These are phyloP conservation scores for Neurospora sp. DNA, from an alignment of 495 filamentous ascomycete species.

Conservation along the genomic window DNA sequence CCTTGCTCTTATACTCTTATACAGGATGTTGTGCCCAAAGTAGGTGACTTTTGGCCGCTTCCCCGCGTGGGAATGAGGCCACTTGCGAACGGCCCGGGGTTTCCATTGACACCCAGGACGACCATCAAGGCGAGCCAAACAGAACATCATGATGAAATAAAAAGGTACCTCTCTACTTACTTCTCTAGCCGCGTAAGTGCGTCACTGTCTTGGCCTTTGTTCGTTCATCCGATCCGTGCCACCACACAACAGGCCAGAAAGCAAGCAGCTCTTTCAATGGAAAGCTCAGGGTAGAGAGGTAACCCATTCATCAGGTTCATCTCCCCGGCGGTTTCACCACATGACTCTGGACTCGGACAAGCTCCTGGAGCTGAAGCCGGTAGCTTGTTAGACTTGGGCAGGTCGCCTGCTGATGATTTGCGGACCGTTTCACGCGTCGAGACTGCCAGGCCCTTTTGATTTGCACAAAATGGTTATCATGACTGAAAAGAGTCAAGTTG, in stretches of 20 bases:
- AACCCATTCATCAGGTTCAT: background rate
- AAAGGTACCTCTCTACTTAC: background rate
- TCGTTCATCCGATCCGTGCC: background rate
- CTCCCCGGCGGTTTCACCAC: background rate
- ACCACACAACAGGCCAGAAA: background rate
- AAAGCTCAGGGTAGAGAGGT: background rate
- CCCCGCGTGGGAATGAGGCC: background rate
- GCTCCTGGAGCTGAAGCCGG: background rate
- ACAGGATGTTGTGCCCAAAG: background rate
- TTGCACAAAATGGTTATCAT: background rate
- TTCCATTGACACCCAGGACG: no score
- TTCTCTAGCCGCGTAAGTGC: background rate
- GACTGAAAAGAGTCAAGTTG: background rate
- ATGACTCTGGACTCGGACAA: background rate
- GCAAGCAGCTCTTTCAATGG: background rate
- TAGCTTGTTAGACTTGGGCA: background rate
- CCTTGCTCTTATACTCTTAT: background rate
- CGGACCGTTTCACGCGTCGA: background rate
- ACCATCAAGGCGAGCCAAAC: no score
- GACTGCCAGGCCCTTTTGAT: background rate
- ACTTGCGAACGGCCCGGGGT: background rate
- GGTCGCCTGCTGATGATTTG: background rate
- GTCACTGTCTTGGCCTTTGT: background rate
- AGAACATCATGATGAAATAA: no score
- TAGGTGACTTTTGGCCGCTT: background rate